Percentiles rank a stretch among this genome's conserved stretches.
phyloP scores from a whole-genome alignment of 129 eudicot species.

The Centrapalus pauciflorus region DNA sequence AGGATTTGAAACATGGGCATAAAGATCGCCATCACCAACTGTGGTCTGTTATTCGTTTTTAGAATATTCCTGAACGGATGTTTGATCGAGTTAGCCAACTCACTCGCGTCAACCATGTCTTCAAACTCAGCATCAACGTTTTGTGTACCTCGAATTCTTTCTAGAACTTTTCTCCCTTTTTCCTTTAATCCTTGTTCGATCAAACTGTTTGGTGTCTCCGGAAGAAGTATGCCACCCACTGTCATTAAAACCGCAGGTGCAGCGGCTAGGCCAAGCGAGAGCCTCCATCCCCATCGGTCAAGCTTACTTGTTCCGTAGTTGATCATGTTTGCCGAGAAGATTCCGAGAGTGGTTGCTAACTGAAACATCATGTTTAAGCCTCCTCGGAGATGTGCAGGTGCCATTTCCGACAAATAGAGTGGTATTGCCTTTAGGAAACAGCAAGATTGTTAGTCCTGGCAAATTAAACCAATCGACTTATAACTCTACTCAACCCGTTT shows the following conservation, averaged over 20 bases:
- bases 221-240: conserved; percentile 73
- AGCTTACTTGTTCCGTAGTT: conserved; percentile 76
- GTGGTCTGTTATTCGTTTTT: conserved; percentile 67
- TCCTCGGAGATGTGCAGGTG: conserved; percentile 88
- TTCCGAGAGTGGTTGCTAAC: conserved; percentile 82
- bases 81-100: conserved; percentile 68
- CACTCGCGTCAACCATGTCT: conserved; percentile 92
- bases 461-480: no score
- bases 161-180: conserved; percentile 56
- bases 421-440: conserved; percentile 71
- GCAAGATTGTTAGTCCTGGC: conserved; percentile 8
- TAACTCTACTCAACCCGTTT: no score
- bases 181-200: conserved; percentile 60
- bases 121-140: conserved; percentile 75
- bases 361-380: conserved; percentile 94
- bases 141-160: conserved; percentile 71
- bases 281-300: conserved; percentile 91
- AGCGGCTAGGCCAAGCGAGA: conserved; percentile 87
- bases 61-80: conserved; percentile 83
- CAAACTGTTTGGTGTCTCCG: conserved; percentile 96
- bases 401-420: conserved; percentile 88
- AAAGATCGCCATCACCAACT: conserved; percentile 75
- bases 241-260: conserved; percentile 84
- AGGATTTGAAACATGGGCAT: conserved; percentile 93
- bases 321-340: conserved; percentile 93